Evolutionary conservation across 208 protist genomes (phyloP).

Genomic region (Eutreptiella sp.): DNA sequence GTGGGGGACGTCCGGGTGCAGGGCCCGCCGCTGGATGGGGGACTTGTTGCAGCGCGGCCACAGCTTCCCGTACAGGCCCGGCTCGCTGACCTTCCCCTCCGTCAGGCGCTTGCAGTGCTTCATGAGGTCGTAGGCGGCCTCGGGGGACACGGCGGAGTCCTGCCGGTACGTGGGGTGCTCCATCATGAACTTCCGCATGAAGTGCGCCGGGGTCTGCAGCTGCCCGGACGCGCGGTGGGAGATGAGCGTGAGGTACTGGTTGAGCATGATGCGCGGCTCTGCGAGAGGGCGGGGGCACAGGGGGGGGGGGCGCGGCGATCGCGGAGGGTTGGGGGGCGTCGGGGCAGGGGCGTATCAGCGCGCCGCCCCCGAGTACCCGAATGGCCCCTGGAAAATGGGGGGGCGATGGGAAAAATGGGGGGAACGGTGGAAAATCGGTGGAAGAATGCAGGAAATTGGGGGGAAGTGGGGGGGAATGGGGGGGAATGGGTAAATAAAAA

Average conservation of each 20-base stretch:
- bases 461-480: too few species aligned
- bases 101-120: background rate
- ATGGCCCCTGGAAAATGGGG: too few species aligned
- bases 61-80: too few species aligned
- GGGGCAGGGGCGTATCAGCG: background rate
- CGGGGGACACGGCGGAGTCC: conserved; percentile 81
- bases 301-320: background rate
- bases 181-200: conserved; percentile 82
- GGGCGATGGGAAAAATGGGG: too few species aligned
- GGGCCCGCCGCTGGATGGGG: too few species aligned
- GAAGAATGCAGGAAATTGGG: too few species aligned
- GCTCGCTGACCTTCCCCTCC: conserved; percentile 8
- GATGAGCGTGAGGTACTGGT: conserved; percentile 81
- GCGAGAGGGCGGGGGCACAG: conserved; percentile 23
- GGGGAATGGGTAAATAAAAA: too few species aligned
- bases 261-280: conserved; percentile 44
- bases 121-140: conserved; percentile 76
- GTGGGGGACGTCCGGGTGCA: too few species aligned
- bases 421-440: too few species aligned
- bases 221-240: conserved; percentile 80
- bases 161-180: conserved; percentile 86
- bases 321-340: background rate
- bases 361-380: too few species aligned
- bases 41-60: too few species aligned
- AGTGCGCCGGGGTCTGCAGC: conserved; percentile 84